Evolutionary conservation across 345 rosid genomes (phyloP).

Genomic region (Hypericum perforatum): DNA sequence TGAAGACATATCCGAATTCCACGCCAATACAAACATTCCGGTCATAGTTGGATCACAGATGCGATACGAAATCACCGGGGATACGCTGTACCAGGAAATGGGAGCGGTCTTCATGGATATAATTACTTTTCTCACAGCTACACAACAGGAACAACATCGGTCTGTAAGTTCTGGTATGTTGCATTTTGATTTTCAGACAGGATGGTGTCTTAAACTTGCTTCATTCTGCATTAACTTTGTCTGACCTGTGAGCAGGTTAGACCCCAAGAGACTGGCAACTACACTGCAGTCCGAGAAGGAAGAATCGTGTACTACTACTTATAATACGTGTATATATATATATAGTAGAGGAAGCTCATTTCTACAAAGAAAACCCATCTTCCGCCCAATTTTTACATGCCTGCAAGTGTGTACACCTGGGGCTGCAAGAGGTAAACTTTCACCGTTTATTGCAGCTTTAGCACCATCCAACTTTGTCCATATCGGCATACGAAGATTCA

Average conservation of each 20-base stretch:
- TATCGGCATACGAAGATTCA: conserved; percentile 63
- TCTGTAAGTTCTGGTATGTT: conserved; percentile 64
- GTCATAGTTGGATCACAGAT: conserved; percentile 82
- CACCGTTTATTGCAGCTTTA: conserved; percentile 45
- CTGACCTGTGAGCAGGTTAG: conserved; percentile 39
- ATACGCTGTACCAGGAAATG: conserved; percentile 73
- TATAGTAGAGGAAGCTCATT: not conserved
- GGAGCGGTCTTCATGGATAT: conserved; percentile 72
- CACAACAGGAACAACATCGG: conserved; percentile 92
- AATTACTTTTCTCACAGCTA: conserved; percentile 76
- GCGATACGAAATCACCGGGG: conserved; percentile 89
- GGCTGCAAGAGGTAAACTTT: conserved; percentile 38
- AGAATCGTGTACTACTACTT: conserved; percentile 90
- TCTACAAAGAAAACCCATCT: no score
- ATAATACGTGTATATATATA: conserved; percentile 82
- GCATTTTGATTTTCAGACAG: no score
- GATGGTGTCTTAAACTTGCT: not conserved
- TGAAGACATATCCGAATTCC: conserved; percentile 79
- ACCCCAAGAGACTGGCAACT: conserved; percentile 72
- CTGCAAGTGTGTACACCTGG: conserved; percentile 37
- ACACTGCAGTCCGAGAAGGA: conserved; percentile 57
- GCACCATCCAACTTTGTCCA: conserved; percentile 61
- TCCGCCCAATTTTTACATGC: no score
- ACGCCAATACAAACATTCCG: conserved; percentile 88
- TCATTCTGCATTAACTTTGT: not conserved